Base-by-base conservation (phyloP, 2,329 filamentous ascomycete species). In the Ustilaginoidea virens region DNA sequence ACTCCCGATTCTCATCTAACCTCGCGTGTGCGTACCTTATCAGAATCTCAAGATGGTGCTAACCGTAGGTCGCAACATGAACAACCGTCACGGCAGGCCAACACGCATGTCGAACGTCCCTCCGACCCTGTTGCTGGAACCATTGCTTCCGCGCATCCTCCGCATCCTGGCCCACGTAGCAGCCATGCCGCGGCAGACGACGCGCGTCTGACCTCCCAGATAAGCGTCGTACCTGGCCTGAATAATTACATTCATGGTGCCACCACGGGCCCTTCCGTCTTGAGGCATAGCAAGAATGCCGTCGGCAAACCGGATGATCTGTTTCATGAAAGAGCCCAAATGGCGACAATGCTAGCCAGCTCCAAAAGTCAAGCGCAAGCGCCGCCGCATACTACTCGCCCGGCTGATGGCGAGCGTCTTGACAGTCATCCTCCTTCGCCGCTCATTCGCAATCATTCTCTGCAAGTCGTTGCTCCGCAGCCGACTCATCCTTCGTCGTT, bases 401-500 rank as follows among this genome's bases (percentile, higher is more conserved):
- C 34, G 14, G 34, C 29, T n/a, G 36, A 36, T 36, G 36, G 44
- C 29, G 30, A 40, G 11, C 44, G 49, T 28, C 34, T 42, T 36
- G 44, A 49, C 27, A 41, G 37, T 25, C 48, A 43, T 40, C 59
- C 49, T 39, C 55, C 68, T 29, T 66, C 77, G 36, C 72, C 74
- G 29, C 58, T 86, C 33, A 63, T 86, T 41, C 72, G 74, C 45
- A 75, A 74, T 40, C 77, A 85, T 47, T 75, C 86, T 42, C 69
- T 74, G 28, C 75, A 74, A 20, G 78, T 77, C 23, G 56, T 77
- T 45, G 80, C 80, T 29, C 80, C 81, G 16, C 80, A 81, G 44
- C 79, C 81, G 30, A 73, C 74, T 27, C 76, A 80, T 45, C 72
- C 71, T 37, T 63, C 78, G 48, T 58, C 66, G 37, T 46, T 76